Percentiles rank a stretch among this genome's conserved stretches.
phyloP scores from a whole-genome alignment of 2,329 filamentous ascomycete genomes.

The Claviceps spartinae region DNA sequence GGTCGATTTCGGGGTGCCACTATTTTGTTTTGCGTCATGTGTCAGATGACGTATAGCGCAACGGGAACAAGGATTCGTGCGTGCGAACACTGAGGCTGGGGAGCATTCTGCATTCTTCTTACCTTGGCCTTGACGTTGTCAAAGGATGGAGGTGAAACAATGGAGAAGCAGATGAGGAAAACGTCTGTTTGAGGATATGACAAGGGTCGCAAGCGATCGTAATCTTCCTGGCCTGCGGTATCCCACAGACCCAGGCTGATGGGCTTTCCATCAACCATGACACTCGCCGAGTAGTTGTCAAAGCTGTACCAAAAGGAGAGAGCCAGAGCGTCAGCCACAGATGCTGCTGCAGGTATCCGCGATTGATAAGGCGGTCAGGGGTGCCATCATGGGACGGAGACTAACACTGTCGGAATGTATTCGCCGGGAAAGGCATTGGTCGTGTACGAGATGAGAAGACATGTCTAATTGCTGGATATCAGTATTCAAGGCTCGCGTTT shows the following conservation, averaged over 20 bases:
- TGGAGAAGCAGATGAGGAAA: constrained; percentile 96
- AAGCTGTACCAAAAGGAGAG: constrained; percentile 44
- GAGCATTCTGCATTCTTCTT: constrained; percentile 14
- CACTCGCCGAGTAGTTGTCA: constrained; percentile 97
- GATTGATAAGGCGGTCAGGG: constrained; percentile 1
- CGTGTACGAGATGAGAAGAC: constrained; percentile 96
- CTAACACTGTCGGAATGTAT: constrained; percentile 96
- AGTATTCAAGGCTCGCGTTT: neutral
- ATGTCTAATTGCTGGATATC: constrained; percentile 52
- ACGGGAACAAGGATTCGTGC: too few relatives aligned
- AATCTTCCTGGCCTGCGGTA: constrained; percentile 97
- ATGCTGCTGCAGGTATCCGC: constrained; percentile 1
- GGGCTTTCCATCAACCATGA: constrained; percentile 97
- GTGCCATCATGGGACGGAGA: constrained; percentile 12
- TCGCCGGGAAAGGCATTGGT: constrained; percentile 99
- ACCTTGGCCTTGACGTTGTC: constrained; percentile 99
- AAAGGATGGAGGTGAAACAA: constrained; percentile 93
- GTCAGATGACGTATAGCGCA: neutral
- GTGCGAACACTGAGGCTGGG: neutral
- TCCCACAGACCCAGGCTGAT: constrained; percentile 97
- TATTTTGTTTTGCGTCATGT: constrained; percentile 21
- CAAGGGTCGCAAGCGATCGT: constrained; percentile 84
- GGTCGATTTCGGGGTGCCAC: constrained; percentile 97
- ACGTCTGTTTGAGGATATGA: constrained; percentile 98
- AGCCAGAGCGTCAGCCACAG: constrained; percentile 3